A percentile compares a stretch with the other conserved stretches of the same genome.
Evolutionary conservation across 192 early-diverging fungal genomes (phyloP).

Genomic region (Coemansia sp.): DNA sequence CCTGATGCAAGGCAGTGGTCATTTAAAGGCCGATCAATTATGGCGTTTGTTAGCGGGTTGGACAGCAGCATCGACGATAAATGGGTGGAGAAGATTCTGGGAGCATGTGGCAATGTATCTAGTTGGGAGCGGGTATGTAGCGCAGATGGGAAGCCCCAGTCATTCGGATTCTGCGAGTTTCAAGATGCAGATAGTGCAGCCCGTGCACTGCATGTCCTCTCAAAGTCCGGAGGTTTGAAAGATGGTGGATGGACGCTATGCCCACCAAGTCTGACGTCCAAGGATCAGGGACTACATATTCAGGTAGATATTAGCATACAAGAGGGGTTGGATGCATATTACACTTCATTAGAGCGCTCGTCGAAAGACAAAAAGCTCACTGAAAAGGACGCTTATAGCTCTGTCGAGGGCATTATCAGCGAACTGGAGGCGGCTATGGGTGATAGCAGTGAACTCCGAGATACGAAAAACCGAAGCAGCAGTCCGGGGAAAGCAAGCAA

Average conservation of each 20-base stretch:
- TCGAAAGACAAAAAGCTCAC: too few relatives aligned
- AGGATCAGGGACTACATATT: constrained; percentile 1
- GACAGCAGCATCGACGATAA: constrained; percentile 17
- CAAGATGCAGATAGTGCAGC: constrained; percentile 11
- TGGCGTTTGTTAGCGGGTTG: constrained; percentile 35
- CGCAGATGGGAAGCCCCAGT: constrained; percentile 26
- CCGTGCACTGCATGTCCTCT: constrained; percentile 23
- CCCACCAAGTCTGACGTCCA: constrained; percentile 1
- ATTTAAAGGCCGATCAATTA: constrained; percentile 1
- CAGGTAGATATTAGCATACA: neutral
- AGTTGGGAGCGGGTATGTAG: constrained; percentile 30
- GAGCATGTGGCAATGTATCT: constrained; percentile 24
- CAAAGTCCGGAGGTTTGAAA: constrained; percentile 5
- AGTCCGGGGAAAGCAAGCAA: neutral
- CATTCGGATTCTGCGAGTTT: constrained; percentile 53
- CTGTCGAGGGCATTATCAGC: constrained; percentile 6
- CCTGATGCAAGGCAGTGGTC: neutral
- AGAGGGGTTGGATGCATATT: too few relatives aligned
- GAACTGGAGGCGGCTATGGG: constrained; percentile 1
- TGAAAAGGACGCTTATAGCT: neutral
- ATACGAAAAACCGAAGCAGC: neutral
- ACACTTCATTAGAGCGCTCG: too few relatives aligned
- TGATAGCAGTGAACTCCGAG: neutral
- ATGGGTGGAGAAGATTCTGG: constrained; percentile 29
- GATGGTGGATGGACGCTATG: constrained; percentile 2